Base-by-base conservation (phyloP, 805 yeast species). In the Monosporozyma yasuniensis region DNA sequence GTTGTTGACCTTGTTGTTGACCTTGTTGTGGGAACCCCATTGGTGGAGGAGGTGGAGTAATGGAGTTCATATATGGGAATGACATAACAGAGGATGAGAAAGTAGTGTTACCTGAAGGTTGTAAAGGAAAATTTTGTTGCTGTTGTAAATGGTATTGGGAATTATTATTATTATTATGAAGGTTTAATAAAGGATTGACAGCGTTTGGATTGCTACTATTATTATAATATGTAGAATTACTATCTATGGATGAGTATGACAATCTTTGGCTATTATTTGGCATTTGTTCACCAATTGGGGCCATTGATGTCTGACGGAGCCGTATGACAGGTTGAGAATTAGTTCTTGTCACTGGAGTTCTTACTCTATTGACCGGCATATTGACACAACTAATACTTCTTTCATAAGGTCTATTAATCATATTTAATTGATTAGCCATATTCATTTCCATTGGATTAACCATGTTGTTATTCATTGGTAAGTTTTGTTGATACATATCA, bases 321-420 rank as follows among this genome's bases (percentile, higher is more conserved):
- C 48, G 32, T 22, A 38, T 46, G 16, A 28, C 34, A 12, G 48
- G 44, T 27, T 46, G 48, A 3, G 48, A 46, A 25, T 38, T 46
- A 6, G 34, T 28, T 14, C 48, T 46, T 22, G n/a, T 3, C 2
- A 46, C 35, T 12, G 44, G 42, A 16, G 42, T 25, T 23, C 10
- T 25, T 16, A 35, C 27, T 18, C 28, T n/a, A 38, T 46, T 23
- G 25, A 46, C 12, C 9, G 48, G 48, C n/a, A 39, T 32, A 23
- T 18, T 28, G 3, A 38, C 44, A 25, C 44, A 46, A 21, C 48
- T 46, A n/a, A 6, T 35, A 27, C 48, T 46, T 39, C 44, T 46
- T 16, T 46, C 34, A n/a, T 25, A 37, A 2, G 43, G 23, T 11
- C 28, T 34, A 25, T 12, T 18, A 10, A 9, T 18, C 18, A 9